These are phyloP conservation scores for Pseudophaeomoniella oleicola DNA, from an alignment of 2,329 filamentous ascomycete species.

Conservation along the genomic window DNA sequence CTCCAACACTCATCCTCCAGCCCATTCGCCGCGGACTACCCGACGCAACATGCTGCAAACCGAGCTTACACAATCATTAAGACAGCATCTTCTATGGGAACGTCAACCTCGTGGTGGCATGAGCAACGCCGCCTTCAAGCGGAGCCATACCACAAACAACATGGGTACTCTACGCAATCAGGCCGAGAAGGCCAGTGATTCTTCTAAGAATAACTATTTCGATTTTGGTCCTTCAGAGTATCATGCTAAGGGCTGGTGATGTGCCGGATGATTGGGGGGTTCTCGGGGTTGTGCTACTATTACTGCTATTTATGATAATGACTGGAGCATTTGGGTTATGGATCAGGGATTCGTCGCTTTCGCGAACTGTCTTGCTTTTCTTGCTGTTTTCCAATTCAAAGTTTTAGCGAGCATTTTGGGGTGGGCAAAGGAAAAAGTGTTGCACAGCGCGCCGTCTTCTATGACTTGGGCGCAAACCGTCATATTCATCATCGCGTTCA, in stretches of 20 bases:
- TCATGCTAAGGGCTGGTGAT: constrained; percentile 69
- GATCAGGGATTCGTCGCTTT: no score
- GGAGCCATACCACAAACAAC: constrained; percentile 80
- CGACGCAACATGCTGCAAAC: constrained; percentile 90
- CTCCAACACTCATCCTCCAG: constrained; percentile 54
- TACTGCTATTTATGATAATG: not conserved
- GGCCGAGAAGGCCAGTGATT: constrained; percentile 47
- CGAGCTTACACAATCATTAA: constrained; percentile 83
- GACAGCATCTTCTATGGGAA: constrained; percentile 86
- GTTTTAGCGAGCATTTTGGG: no score
- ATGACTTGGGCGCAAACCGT: no score
- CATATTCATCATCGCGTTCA: no score
- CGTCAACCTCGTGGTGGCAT: constrained; percentile 87
- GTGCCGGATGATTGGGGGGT: not conserved
- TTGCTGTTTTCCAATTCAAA: no score
- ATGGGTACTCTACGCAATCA: constrained; percentile 77
- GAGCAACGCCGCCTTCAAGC: constrained; percentile 75
- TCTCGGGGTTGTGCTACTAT: not conserved
- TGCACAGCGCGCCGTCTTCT: no score
- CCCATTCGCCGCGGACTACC: constrained; percentile 80
- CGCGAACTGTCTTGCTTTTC: no score
- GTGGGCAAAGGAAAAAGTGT: no score
- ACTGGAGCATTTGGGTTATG: not conserved
- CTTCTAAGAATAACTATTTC: constrained; percentile 59
- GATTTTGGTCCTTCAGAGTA: constrained; percentile 72